A percentile compares a stretch with the other conserved stretches of the same genome.
Evolutionary conservation across 768 basidiomycete genomes (phyloP).

Genomic region (Hygrocybe coccinea): DNA sequence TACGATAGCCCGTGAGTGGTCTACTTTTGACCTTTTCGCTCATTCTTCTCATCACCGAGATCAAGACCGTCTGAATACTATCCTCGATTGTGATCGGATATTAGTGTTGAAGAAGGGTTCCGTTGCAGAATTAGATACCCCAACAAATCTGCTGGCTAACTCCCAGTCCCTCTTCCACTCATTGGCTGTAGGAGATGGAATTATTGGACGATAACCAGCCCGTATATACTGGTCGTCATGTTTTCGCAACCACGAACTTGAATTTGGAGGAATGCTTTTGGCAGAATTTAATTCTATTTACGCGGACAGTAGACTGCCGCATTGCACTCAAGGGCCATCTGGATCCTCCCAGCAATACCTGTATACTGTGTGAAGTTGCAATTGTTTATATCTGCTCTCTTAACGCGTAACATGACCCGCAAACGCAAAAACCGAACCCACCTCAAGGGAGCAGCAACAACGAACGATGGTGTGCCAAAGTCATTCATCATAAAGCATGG

Average conservation of each 20-base stretch:
- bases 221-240: no score
- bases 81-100: conserved; percentile 74
- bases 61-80: conserved; percentile 75
- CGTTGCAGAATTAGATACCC: conserved; percentile 79
- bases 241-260: not conserved
- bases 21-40: conserved; percentile 73
- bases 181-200: no score
- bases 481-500: conserved; percentile 98
- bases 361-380: no score
- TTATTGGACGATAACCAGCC: no score
- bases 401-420: conserved; percentile 68
- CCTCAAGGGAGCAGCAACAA: conserved; percentile 52
- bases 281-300: no score
- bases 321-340: no score
- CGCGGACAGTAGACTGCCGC: no score
- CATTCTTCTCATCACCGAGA: conserved; percentile 78
- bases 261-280: no score
- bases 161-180: not conserved
- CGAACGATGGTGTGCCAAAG: conserved; percentile 56
- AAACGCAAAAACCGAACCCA: conserved; percentile 79
- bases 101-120: conserved; percentile 80
- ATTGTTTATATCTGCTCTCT: not conserved
- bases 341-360: no score
- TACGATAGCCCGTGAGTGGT: conserved; percentile 10
- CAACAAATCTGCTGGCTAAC: conserved; percentile 56